Base-by-base conservation (phyloP, 306 rosid genomes). In the Trichosanthes truncata region DNA sequence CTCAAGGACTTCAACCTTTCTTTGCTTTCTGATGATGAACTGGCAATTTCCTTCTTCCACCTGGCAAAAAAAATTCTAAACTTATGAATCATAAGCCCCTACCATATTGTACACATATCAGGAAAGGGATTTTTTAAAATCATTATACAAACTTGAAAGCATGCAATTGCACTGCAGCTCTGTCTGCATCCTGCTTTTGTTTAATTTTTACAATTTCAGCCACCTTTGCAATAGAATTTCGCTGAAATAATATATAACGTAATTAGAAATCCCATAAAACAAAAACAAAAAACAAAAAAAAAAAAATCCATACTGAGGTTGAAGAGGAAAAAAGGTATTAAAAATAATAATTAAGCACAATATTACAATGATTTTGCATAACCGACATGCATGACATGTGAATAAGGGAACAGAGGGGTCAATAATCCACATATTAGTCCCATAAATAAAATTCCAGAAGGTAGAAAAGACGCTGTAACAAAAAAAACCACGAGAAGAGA, bases 111-210 rank as follows among this genome's bases (percentile, higher is more conserved):
- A 26, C 83, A 86, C 49, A 45, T 41, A 66, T 14, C 23, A 76
- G 51, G 31, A 77, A 20, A 63, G 20, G 55, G 35, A 29, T 40
- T 5, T 40, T 8, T 77, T 35, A 0, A 84, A 48, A 57, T 71
- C 52, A 80, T 17, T 49, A 78, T 72, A 89, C 94, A 80, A 68
- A 94, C 98, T 86, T 86, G 87, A 91, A 92, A 73, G 98, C 90
- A 81, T 84, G 92, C 83, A 94, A 91, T 78, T 57, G 82, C 81
- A 87, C 92, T 7, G 83, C 77, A 0, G 84, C 97, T 86, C 89
- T 91, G 82, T 91, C 97, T 82, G 88, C 87, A 15, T 91, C 98
- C 85, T 92, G 98, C 87, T 86, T 90, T 81, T 86, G 84, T 83
- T 92, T 94, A 26, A 88, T 84, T 82, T 78, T 85, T 56, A 84